Evolutionary conservation across 2,329 filamentous ascomycete genomes (phyloP).

Genomic region (Aspergillus tamarii): DNA sequence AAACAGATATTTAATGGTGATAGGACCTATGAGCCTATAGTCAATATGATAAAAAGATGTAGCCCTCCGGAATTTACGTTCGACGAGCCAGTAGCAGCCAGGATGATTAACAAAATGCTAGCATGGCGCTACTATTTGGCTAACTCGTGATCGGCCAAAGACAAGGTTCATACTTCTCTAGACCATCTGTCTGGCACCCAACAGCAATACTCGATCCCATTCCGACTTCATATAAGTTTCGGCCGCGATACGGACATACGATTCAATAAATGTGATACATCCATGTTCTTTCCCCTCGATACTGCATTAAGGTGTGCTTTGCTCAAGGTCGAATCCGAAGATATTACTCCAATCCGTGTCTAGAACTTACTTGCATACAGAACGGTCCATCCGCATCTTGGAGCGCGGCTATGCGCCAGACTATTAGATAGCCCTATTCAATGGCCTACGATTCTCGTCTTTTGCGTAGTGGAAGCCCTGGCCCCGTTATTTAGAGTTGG

Average conservation of each 20-base stretch:
- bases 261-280: conserved; percentile 5
- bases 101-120: not conserved
- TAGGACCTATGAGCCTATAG: not conserved
- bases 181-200: not conserved
- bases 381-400: conserved; percentile 3
- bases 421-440: not conserved
- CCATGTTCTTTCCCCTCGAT: not conserved
- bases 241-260: not conserved
- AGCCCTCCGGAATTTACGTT: not conserved
- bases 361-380: not conserved
- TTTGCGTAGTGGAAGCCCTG: not conserved
- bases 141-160: not conserved
- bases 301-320: not conserved
- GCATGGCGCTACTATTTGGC: not conserved
- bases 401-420: conserved; percentile 5
- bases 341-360: not conserved
- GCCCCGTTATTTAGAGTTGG: conserved; percentile 7
- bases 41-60: not conserved
- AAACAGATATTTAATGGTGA: not conserved
- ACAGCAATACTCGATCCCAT: not conserved
- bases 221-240: not conserved
- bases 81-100: not conserved
- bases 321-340: not conserved
- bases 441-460: not conserved
- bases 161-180: not conserved